A percentile compares a stretch with the other conserved stretches of the same genome.
Conservation (phyloP, 2,329 filamentous ascomycete genomes). For the Blastomyces emzantsi region DNA sequence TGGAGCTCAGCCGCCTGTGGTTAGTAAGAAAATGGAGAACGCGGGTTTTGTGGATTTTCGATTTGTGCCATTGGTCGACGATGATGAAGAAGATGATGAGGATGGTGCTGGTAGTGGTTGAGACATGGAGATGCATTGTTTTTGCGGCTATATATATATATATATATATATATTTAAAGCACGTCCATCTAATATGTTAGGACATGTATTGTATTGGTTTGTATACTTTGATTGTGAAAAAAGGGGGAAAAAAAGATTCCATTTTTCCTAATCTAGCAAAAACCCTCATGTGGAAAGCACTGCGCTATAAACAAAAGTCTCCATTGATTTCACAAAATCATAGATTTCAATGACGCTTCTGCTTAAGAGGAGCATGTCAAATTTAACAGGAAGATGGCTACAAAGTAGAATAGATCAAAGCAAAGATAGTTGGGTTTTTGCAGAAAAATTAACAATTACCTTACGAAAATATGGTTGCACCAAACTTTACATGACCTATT, state of each 20-base stretch:
- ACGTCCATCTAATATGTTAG: too few relatives aligned
- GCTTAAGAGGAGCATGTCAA: not conserved
- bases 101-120: constrained; percentile 11
- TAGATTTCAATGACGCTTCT: not conserved
- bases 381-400: not conserved
- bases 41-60: constrained; percentile 42
- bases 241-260: too few relatives aligned
- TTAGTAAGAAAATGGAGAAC: constrained; percentile 21
- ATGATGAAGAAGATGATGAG: constrained; percentile 28
- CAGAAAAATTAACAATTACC: not conserved
- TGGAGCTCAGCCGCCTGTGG: constrained; percentile 16
- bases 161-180: too few relatives aligned
- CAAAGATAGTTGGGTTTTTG: not conserved
- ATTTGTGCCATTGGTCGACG: constrained; percentile 39
- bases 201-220: not conserved
- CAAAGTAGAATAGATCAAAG: not conserved
- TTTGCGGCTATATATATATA: not conserved
- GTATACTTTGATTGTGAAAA: not conserved
- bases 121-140: not conserved
- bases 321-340: not conserved
- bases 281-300: not conserved
- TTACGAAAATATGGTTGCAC: not conserved
- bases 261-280: not conserved
- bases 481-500: constrained; percentile 1
- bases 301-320: not conserved